These are phyloP conservation scores for Herpetomonas muscarum DNA, from an alignment of 208 protist species.

Conservation along the genomic window DNA sequence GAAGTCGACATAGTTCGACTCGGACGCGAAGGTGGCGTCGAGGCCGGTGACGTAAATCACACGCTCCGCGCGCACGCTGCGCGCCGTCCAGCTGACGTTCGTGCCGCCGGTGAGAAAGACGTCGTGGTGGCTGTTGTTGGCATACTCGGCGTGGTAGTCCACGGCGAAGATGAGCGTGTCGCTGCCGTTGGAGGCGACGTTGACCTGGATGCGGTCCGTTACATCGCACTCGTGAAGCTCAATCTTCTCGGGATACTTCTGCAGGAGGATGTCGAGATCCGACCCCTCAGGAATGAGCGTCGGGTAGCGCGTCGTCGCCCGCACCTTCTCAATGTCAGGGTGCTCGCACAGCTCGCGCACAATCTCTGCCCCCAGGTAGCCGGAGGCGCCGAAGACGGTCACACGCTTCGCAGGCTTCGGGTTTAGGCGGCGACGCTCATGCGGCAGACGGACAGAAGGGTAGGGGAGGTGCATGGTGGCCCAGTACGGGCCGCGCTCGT, in stretches of 20 bases:
- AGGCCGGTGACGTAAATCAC: slow-evolving; percentile 90
- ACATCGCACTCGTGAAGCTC: slow-evolving; percentile 92
- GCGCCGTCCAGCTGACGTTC: slow-evolving; percentile 90
- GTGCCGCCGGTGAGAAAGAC: slow-evolving; percentile 85
- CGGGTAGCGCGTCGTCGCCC: slow-evolving; percentile 85
- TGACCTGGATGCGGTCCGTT: slow-evolving; percentile 89
- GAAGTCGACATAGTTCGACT: slow-evolving; percentile 91
- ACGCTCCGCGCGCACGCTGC: slow-evolving; percentile 83
- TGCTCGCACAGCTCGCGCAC: slow-evolving; percentile 89
- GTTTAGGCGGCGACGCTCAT: slow-evolving; percentile 84
- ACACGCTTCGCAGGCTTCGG: slow-evolving; percentile 86
- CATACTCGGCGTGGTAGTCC: slow-evolving; percentile 87
- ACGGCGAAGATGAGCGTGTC: slow-evolving; percentile 91
- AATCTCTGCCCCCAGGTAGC: slow-evolving; percentile 86
- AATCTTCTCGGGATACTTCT: slow-evolving; percentile 85
- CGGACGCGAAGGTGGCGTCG: slow-evolving; percentile 89
- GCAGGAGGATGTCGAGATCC: slow-evolving; percentile 81
- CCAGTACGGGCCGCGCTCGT: slow-evolving; percentile 88
- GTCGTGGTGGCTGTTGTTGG: slow-evolving; percentile 91
- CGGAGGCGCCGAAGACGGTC: slow-evolving; percentile 84
- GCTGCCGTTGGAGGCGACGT: slow-evolving; percentile 87
- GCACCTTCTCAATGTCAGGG: slow-evolving; percentile 85
- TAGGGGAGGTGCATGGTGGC: slow-evolving; percentile 86
- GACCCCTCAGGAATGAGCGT: slow-evolving; percentile 86
- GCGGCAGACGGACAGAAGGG: slow-evolving; percentile 81